phyloP scores from a whole-genome alignment of 2,329 filamentous ascomycete genomes.

The Fonsecaea monophora region DNA sequence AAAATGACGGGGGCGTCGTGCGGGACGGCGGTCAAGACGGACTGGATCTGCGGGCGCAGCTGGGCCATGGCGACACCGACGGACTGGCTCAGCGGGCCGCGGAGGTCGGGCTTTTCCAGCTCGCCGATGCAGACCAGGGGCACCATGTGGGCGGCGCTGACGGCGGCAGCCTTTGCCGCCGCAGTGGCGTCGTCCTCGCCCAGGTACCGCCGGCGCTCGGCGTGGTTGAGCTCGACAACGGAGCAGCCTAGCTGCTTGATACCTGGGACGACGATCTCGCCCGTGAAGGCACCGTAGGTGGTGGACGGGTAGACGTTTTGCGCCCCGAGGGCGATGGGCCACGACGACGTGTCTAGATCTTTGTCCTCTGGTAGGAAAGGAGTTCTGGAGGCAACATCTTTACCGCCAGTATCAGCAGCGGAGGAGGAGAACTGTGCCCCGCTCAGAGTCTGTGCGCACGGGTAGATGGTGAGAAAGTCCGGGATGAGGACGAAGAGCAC shows the following conservation, averaged over 20 bases:
- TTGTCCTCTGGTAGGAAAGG: too few relatives aligned
- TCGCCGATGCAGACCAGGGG: conserved; percentile 85
- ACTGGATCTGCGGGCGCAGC: conserved; percentile 69
- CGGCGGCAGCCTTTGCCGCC: conserved; percentile 72
- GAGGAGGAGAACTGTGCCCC: conserved; percentile 32
- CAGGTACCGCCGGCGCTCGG: conserved; percentile 75
- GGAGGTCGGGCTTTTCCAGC: conserved; percentile 57
- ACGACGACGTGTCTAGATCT: conserved; percentile 47
- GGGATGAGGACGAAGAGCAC: conserved; percentile 79
- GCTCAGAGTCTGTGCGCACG: conserved; percentile 50
- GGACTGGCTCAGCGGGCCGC: conserved; percentile 41
- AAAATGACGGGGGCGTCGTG: conserved; percentile 72
- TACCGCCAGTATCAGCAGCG: conserved; percentile 20
- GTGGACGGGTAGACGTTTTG: conserved; percentile 77
- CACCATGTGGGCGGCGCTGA: conserved; percentile 71
- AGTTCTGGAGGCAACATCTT: conserved; percentile 43
- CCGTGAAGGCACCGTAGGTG: conserved; percentile 72
- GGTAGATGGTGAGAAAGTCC: conserved; percentile 72
- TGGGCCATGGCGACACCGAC: conserved; percentile 69
- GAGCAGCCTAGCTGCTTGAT: conserved; percentile 71
- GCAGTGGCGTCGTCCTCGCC: conserved; percentile 74
- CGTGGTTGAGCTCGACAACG: conserved; percentile 81
- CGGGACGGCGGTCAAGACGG: conserved; percentile 67
- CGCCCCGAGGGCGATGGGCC: conserved; percentile 69
- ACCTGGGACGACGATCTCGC: conserved; percentile 74